Evolutionary conservation across 1,284 basidiomycete species (phyloP), one percentile per base, ranked within the genome.

Genomic region (Fomitopsis schrenkii): DNA sequence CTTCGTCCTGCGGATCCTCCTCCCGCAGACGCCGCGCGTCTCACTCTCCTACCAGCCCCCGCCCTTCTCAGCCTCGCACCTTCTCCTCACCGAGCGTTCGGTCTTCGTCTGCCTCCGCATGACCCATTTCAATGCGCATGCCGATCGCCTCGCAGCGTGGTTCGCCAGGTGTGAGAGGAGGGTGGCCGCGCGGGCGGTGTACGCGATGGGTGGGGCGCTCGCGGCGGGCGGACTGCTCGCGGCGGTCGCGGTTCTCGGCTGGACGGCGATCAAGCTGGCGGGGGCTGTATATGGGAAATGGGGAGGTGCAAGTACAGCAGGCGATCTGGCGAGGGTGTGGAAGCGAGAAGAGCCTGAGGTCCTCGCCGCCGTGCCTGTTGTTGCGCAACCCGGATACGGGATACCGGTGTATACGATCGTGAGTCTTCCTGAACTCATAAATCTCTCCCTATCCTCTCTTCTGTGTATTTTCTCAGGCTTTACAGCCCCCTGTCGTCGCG

Each of bases 361-460:
- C 62, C 5, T 38, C 59, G 2, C 65, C 59, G 10, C 52, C 72
- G 50, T 66, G 26, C 41, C 59, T 40, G n/a, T 41, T 55, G 14
- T 58, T 59, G n/a, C 57, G 66, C 14, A 59, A 28, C 26, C 44
- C 5, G 44, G 19, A 4, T 46, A 19, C 22, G 45, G 35, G 17
- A 10, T 60, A 28, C 62, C 63, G 58, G 68, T 83, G 40, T 74
- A 74, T 58, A 80, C 79, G 1, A 79, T 86, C 63, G 84, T 84
- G 68, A 69, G 82, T 73, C 7, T 15, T 33, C 26, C 50, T 15
- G 22, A 41, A 45, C 17, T 28, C 38, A 17, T 15, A 5, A 22
- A 15, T 6, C 6, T 22, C n/a, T 56, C 12, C 22, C 35, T 36
- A 36, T 10, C 5, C 10, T 5, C 35, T 5, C 35, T 5, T 36